These are phyloP conservation scores for Podospora conica DNA, from an alignment of 495 filamentous ascomycete species.

Conservation along the genomic window DNA sequence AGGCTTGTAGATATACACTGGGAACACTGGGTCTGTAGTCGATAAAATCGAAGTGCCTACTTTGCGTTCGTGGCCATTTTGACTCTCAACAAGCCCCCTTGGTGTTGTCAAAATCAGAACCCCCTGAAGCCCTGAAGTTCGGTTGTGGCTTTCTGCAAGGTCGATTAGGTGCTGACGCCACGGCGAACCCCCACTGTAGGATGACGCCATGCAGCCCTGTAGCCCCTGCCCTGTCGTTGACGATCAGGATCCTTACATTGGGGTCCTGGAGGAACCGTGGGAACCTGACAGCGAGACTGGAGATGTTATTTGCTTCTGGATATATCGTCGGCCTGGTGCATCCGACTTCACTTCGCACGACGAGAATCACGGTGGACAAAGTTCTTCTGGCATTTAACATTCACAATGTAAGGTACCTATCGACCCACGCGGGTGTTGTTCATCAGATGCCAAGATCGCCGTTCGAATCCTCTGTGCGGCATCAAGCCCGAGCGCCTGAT, in stretches of 20 bases:
- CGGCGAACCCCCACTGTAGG: background rate
- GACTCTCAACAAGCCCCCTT: background rate
- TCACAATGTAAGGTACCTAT: too few relatives aligned
- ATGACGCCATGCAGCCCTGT: background rate
- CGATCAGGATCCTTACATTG: too few relatives aligned
- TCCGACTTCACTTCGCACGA: background rate
- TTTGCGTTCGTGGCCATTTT: background rate
- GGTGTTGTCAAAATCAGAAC: background rate
- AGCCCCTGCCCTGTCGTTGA: background rate
- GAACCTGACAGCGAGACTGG: background rate
- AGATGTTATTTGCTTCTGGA: background rate
- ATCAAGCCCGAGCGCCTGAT: background rate
- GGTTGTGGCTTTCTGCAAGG: background rate
- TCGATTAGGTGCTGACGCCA: background rate
- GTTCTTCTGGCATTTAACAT: background rate
- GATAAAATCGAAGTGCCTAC: background rate
- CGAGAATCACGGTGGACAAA: background rate
- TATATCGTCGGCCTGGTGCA: background rate
- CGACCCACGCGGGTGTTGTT: too few relatives aligned
- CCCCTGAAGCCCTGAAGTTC: background rate
- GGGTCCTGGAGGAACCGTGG: too few relatives aligned
- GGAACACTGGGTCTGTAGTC: background rate
- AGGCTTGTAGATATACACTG: background rate
- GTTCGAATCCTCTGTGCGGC: background rate
- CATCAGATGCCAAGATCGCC: background rate